phyloP scores from a whole-genome alignment of 2,329 filamentous ascomycete genomes.

The Talaromyces amestolkiae region DNA sequence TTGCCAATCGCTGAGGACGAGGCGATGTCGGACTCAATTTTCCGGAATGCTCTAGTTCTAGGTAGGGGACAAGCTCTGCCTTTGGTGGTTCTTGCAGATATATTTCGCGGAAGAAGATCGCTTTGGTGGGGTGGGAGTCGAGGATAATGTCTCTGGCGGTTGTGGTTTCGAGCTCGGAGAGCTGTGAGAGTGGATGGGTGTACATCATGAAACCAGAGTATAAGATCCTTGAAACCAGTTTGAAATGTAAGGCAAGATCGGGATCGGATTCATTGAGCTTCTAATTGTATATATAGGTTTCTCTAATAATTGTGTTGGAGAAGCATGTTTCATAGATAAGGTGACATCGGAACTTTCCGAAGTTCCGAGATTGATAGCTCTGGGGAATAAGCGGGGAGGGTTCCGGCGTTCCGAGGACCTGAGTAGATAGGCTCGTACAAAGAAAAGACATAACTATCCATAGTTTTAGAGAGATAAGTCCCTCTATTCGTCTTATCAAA shows the following conservation, averaged over 20 bases:
- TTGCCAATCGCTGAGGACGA: slow-evolving; percentile 51
- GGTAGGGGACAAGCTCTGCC: slow-evolving; percentile 47
- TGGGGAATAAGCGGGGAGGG: neutral
- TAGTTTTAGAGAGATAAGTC: neutral
- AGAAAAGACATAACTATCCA: neutral
- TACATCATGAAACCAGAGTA: neutral
- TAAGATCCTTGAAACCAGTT: neutral
- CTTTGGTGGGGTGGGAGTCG: slow-evolving; percentile 29
- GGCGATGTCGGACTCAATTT: slow-evolving; percentile 41
- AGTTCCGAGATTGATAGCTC: neutral
- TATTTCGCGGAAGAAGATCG: slow-evolving; percentile 50
- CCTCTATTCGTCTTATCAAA: neutral
- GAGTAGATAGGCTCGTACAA: neutral
- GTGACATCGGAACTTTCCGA: slow-evolving; percentile 5
- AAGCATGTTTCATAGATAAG: neutral
- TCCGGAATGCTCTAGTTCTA: slow-evolving; percentile 49
- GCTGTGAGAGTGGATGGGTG: slow-evolving; percentile 33
- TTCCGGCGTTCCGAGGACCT: neutral
- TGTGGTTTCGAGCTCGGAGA: slow-evolving; percentile 36
- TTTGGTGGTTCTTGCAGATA: slow-evolving; percentile 53
- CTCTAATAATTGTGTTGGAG: too few relatives aligned
- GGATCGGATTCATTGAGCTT: neutral
- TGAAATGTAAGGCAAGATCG: neutral
- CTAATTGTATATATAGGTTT: neutral
- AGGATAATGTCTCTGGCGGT: slow-evolving; percentile 35